phyloP scores from a whole-genome alignment of 768 basidiomycete genomes.

The Boletus speciosus region DNA sequence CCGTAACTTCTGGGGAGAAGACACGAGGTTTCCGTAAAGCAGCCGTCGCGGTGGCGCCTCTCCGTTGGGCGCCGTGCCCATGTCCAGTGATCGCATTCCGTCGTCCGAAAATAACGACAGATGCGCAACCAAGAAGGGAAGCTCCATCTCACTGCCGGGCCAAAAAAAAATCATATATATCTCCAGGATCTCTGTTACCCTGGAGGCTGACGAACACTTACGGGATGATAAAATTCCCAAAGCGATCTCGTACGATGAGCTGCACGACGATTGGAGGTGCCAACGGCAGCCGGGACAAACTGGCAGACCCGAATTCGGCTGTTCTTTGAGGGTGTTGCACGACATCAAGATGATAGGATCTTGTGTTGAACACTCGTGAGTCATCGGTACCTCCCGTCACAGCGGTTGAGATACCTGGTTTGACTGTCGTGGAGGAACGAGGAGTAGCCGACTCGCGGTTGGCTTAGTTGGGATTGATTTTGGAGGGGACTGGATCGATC shows the following conservation, averaged over 20 bases:
- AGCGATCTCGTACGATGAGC: conserved; percentile 68
- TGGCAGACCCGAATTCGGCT: conserved; percentile 75
- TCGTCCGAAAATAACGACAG: conserved; percentile 72
- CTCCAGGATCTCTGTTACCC: conserved; percentile 20
- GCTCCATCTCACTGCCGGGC: conserved; percentile 67
- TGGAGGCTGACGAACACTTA: conserved; percentile 43
- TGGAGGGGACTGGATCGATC: conserved; percentile 36
- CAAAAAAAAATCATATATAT: conserved; percentile 16
- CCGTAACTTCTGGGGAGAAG: conserved; percentile 74
- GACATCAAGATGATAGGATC: conserved; percentile 77
- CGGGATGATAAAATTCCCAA: conserved; percentile 74
- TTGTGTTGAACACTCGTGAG: conserved; percentile 29
- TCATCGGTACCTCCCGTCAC: conserved; percentile 8
- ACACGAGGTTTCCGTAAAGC: conserved; percentile 83
- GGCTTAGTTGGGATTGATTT: conserved; percentile 36
- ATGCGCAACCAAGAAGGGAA: conserved; percentile 86
- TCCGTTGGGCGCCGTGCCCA: conserved; percentile 49
- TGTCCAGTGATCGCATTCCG: conserved; percentile 59
- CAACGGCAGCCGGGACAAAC: conserved; percentile 75
- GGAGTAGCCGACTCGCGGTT: conserved; percentile 55
- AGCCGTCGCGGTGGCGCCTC: conserved; percentile 51
- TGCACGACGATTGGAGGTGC: conserved; percentile 83
- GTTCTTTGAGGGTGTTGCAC: conserved; percentile 81
- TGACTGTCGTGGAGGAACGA: conserved; percentile 55
- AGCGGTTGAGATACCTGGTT: conserved; percentile 42